Evolutionary conservation across 257 asterid genomes (phyloP).

Genomic region (Nicotiana benthamiana): DNA sequence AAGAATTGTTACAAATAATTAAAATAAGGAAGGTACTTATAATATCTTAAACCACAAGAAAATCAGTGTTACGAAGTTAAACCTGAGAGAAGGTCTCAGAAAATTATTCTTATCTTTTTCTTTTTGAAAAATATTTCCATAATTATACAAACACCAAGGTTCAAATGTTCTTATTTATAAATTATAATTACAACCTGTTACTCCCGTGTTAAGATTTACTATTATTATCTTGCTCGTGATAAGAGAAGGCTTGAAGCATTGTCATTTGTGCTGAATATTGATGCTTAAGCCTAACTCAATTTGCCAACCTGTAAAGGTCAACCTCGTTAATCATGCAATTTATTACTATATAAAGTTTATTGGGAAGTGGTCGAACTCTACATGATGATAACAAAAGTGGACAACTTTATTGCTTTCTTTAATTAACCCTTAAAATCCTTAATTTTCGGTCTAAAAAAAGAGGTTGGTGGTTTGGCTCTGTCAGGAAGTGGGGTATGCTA

Average conservation of each 20-base stretch:
- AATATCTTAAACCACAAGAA: too few species aligned
- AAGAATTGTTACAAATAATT: too few species aligned
- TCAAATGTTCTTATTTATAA: background rate
- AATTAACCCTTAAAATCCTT: constrained; percentile 3
- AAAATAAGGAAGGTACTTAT: too few species aligned
- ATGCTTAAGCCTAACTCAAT: background rate
- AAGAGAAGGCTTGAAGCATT: constrained; percentile 4
- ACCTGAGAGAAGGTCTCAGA: too few species aligned
- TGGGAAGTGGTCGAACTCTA: constrained; percentile 4
- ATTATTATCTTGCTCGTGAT: background rate
- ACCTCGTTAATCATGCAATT: constrained; percentile 14
- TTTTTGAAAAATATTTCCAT: background rate
- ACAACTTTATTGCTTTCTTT: background rate
- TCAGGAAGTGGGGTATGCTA: constrained; percentile 25
- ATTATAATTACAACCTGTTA: background rate
- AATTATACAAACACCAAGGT: background rate
- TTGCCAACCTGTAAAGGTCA: constrained; percentile 35
- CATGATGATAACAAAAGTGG: constrained; percentile 16
- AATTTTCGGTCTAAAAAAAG: background rate
- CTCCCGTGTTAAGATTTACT: background rate
- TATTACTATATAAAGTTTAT: background rate
- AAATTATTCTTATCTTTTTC: too few species aligned
- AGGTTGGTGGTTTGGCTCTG: constrained; percentile 43
- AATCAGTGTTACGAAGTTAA: too few species aligned
- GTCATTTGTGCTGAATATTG: background rate